A percentile compares a stretch with the other conserved stretches of the same genome.
These are phyloP conservation scores for Wickerhamiella domercqiae DNA, from an alignment of 805 yeast species.

Conservation along the genomic window DNA sequence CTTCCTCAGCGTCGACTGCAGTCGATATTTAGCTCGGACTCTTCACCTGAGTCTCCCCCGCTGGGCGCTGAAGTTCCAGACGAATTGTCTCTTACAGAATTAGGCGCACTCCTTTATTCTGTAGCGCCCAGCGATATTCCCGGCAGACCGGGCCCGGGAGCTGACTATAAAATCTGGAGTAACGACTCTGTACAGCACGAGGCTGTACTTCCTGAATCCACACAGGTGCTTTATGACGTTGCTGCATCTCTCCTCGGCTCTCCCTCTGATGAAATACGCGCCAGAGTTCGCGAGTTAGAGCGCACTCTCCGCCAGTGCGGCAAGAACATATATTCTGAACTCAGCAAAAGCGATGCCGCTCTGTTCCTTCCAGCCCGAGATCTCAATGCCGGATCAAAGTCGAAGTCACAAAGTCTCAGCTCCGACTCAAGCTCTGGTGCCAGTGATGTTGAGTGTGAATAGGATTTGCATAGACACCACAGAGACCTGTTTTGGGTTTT, in stretches of 20 bases:
- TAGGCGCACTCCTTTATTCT: constrained; percentile 5
- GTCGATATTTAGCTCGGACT: neutral
- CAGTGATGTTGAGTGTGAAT: too few relatives aligned
- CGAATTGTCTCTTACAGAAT: constrained; percentile 6
- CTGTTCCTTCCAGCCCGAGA: neutral
- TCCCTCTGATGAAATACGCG: constrained; percentile 1
- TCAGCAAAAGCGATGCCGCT: neutral
- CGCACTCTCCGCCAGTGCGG: neutral
- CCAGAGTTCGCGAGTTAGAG: neutral
- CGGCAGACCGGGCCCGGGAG: neutral
- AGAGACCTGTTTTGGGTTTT: too few relatives aligned
- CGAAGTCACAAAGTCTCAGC: too few relatives aligned
- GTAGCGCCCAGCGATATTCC: neutral
- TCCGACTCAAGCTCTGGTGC: too few relatives aligned
- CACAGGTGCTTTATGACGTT: constrained; percentile 3
- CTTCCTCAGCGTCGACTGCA: neutral
- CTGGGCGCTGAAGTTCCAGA: neutral
- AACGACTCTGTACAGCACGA: neutral
- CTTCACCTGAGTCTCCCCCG: neutral
- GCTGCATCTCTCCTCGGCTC: constrained; percentile 2
- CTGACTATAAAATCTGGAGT: neutral
- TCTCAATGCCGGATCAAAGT: too few relatives aligned
- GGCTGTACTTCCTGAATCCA: constrained; percentile 8
- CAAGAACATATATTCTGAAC: neutral
- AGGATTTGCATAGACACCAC: too few relatives aligned